Percentiles rank a stretch among this genome's conserved stretches.
phyloP scores from a whole-genome alignment of 2,329 filamentous ascomycete genomes.

The Penicillium sp. region DNA sequence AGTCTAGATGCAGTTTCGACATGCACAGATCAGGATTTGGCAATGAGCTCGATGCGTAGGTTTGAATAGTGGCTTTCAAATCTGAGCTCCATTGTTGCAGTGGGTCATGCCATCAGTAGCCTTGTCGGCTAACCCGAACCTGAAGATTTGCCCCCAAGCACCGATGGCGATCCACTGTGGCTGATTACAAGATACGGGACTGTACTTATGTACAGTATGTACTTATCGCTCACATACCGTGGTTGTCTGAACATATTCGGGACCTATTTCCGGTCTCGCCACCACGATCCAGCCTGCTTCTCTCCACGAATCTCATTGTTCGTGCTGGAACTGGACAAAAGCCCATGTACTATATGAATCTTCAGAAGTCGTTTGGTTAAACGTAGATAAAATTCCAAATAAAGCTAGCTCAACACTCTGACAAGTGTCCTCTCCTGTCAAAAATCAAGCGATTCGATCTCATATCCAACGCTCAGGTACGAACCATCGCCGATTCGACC shows the following conservation, averaged over 20 bases:
- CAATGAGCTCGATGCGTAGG: neutral
- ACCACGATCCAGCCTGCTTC: neutral
- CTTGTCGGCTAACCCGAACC: neutral
- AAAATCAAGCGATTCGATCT: neutral
- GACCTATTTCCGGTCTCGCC: constrained; percentile 2
- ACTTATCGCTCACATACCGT: constrained; percentile 11
- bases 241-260: neutral
- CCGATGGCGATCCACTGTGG: constrained; percentile 17
- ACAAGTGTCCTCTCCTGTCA: neutral
- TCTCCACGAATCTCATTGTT: neutral
- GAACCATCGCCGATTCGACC: constrained; percentile 3
- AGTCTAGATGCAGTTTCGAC: neutral
- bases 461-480: constrained; percentile 10
- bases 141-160: constrained; percentile 7
- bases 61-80: constrained; percentile 13
- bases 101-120: constrained; percentile 19
- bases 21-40: neutral
- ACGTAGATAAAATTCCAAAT: neutral
- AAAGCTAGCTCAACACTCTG: neutral
- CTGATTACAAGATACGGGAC: constrained; percentile 1
- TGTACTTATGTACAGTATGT: neutral
- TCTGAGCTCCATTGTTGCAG: constrained; percentile 14
- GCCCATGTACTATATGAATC: neutral
- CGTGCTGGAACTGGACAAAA: neutral
- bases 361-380: neutral